Evolutionary conservation across 179 eudicot species (phyloP), one percentile per base, ranked within the genome.

Genomic region (Beta corolliflora): DNA sequence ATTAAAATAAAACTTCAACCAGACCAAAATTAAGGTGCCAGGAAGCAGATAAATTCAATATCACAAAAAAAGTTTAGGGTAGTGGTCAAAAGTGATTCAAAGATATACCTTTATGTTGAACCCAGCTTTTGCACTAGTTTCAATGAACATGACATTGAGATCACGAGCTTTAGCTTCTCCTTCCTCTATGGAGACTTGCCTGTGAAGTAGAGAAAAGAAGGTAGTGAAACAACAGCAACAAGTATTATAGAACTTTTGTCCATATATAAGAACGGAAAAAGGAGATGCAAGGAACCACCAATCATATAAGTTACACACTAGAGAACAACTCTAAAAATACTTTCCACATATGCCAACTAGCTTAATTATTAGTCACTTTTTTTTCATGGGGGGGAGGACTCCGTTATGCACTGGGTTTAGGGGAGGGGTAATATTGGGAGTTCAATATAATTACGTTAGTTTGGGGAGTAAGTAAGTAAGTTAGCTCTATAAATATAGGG

Each of bases 151-250:
- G 72, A 92, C 92, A 77, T 88, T 88, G 41, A 91, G 89, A 48
- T 92, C 96, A 78, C 91, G 86, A 77, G 92, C 92, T 88, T 92
- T 92, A 41, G 90, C 96, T 83, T 92, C 96, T 73, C 91, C 96
- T 84, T 92, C 96, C 87, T 92, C 94, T 25, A 91, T 86, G 53
- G 96, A 92, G 54, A 91, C 96, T 87, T 92, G 96, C 89, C 96
- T 92, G 88, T 75, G 52, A 82, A 73, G 60, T 15, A 36, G 9
- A 11, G 21, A 77, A 56, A 67, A 75, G 19, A 21, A 53, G 73
- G 9, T 21, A 60, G 78, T 77, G 36, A 79, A 66, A 68, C 18
- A 53, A 16, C 63, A 61, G 77, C 60, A 78, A 54, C 60, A 59
- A n/a, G 73, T 75, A 41, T 13, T 60, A 15, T 16, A 75, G 14